A percentile compares a stretch with the other conserved stretches of the same genome.
Conservation (phyloP, 495 filamentous ascomycete species). For the Penicillium coprophilum region DNA sequence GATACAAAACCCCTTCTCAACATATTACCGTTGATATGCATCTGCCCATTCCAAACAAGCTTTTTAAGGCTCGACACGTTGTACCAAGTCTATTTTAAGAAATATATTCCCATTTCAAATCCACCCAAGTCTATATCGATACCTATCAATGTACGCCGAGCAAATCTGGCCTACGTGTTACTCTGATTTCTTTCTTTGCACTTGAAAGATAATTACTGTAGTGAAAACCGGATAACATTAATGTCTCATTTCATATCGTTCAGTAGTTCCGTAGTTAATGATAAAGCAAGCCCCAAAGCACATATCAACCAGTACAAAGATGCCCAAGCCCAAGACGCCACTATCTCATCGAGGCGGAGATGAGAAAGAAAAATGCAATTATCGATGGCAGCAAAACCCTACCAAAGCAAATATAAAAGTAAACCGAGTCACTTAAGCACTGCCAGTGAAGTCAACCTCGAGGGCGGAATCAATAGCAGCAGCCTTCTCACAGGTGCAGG, state of each 20-base stretch:
- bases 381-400: conserved; percentile 6
- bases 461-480: conserved; percentile 47
- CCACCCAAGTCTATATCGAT: not conserved
- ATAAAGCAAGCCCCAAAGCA: not conserved
- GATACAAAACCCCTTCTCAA: not conserved
- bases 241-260: conserved; percentile 5
- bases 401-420: conserved; percentile 1
- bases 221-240: not conserved
- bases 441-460: conserved; percentile 81
- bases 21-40: not conserved
- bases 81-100: conserved; percentile 9
- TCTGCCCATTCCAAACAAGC: not conserved
- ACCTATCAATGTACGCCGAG: not conserved
- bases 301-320: not conserved
- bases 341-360: conserved; percentile 1
- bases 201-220: not conserved
- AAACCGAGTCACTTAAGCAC: conserved; percentile 17
- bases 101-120: not conserved
- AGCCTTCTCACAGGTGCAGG: conserved; percentile 82
- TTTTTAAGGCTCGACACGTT: conserved; percentile 3
- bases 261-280: not conserved
- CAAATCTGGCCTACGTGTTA: not conserved
- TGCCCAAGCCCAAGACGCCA: conserved; percentile 16
- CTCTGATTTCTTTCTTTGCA: not conserved
- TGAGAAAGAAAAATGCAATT: conserved; percentile 15